phyloP scores from a whole-genome alignment of 2,329 filamentous ascomycete genomes.

The Stagonosporopsis vannaccii region DNA sequence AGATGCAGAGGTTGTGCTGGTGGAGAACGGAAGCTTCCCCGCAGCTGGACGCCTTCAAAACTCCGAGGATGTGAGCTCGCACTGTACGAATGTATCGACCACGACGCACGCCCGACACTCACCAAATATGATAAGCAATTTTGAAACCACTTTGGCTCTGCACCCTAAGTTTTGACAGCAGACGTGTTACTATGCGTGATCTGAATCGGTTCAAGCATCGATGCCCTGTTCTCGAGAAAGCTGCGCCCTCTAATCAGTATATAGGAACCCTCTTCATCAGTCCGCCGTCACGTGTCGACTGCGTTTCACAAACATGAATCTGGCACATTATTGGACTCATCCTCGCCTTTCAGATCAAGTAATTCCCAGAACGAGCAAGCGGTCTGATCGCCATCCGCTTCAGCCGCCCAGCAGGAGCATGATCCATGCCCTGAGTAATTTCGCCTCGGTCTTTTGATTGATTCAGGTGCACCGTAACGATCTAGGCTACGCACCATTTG shows the following conservation, averaged over 20 bases:
- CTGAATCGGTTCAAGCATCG: too few relatives aligned
- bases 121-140: neutral
- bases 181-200: too few relatives aligned
- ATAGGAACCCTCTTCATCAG: neutral
- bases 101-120: neutral
- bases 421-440: constrained; percentile 16
- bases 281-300: neutral
- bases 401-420: constrained; percentile 5
- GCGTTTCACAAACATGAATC: neutral
- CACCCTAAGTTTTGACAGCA: too few relatives aligned
- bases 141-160: too few relatives aligned
- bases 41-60: neutral
- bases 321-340: neutral
- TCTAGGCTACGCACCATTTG: neutral
- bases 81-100: too few relatives aligned
- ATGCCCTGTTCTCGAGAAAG: too few relatives aligned
- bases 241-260: neutral
- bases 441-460: neutral
- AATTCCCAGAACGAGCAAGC: neutral
- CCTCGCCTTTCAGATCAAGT: neutral
- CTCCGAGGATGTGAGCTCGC: too few relatives aligned
- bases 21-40: neutral
- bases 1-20: neutral
- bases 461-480: neutral
- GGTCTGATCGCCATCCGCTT: constrained; percentile 9